These are phyloP conservation scores for Hanseniaspora vineae DNA, from an alignment of 805 yeast genomes.

Conservation along the genomic window DNA sequence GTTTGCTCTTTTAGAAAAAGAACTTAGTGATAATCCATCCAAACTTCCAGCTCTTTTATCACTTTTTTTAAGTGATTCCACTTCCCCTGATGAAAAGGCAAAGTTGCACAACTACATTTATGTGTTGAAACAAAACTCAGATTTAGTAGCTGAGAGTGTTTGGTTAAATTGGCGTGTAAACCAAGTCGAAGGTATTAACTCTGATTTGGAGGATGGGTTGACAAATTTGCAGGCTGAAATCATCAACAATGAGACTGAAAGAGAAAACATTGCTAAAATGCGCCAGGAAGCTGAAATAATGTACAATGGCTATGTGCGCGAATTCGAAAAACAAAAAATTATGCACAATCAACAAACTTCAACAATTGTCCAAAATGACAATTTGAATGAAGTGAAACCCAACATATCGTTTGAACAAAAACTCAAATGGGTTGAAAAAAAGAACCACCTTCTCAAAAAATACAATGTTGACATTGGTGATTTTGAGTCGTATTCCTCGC, in stretches of 20 bases:
- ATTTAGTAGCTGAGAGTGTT: conserved; percentile 38
- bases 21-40: neutral
- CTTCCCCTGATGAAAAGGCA: neutral
- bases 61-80: neutral
- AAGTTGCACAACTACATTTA: neutral
- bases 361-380: neutral
- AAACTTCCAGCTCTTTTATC: neutral
- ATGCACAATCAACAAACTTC: neutral
- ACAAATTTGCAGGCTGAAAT: conserved; percentile 10
- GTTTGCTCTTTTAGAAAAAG: neutral
- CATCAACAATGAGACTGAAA: conserved; percentile 6
- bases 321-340: conserved; percentile 11
- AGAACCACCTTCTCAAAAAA: neutral
- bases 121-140: conserved; percentile 35
- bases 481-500: too few species aligned
- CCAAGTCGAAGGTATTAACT: conserved; percentile 33
- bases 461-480: conserved; percentile 5
- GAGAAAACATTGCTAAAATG: conserved; percentile 1
- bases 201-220: conserved; percentile 18
- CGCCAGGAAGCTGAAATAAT: conserved; percentile 8
- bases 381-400: neutral
- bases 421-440: conserved; percentile 2
- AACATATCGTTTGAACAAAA: neutral
- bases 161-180: conserved; percentile 57
- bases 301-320: conserved; percentile 11